phyloP scores from a whole-genome alignment of 257 asterid species.

The Solanum pimpinellifolium region DNA sequence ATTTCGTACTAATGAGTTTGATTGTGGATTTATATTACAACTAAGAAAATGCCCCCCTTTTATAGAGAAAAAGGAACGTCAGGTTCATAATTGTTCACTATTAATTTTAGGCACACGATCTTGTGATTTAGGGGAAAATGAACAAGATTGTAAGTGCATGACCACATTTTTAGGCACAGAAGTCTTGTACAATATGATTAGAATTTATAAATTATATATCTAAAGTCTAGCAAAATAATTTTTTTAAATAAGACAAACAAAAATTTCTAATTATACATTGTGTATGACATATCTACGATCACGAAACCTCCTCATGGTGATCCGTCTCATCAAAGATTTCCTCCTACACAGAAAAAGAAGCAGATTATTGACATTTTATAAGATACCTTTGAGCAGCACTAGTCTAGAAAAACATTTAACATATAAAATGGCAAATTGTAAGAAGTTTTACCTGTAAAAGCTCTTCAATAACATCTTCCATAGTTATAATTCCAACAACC shows the following conservation, averaged over 20 bases:
- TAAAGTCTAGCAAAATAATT: not conserved
- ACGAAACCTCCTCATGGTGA: constrained; percentile 59
- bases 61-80: too few relatives aligned
- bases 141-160: constrained; percentile 44
- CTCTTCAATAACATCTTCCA: constrained; percentile 98
- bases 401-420: not conserved
- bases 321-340: constrained; percentile 92
- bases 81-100: too few relatives aligned
- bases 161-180: constrained; percentile 9
- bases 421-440: not conserved
- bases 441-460: constrained; percentile 63
- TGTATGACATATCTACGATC: not conserved
- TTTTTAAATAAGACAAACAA: not conserved
- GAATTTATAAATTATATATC: not conserved
- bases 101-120: too few relatives aligned
- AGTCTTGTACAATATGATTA: not conserved
- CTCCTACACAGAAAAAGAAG: constrained; percentile 31
- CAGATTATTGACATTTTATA: not conserved
- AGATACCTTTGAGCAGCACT: not conserved
- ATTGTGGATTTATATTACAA: too few relatives aligned
- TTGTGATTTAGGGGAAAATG: constrained; percentile 5
- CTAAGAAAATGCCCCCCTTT: too few relatives aligned
- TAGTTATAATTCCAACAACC: constrained; percentile 86
- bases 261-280: not conserved
- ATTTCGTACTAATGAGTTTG: too few relatives aligned